Evolutionary conservation across 768 basidiomycete genomes (phyloP).

Genomic region (Podaxis sp.): DNA sequence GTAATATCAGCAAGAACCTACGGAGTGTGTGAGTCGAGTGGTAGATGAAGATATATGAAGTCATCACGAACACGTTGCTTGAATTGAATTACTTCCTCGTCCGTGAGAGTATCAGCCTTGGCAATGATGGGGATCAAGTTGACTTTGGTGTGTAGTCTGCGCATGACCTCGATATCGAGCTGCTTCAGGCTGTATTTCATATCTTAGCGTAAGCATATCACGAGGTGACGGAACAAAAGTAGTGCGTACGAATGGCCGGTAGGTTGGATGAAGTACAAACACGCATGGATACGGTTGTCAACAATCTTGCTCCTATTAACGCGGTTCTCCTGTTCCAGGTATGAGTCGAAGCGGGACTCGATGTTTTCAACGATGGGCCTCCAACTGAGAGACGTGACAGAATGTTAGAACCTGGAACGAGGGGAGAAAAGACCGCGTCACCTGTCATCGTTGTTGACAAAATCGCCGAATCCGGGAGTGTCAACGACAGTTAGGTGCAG

Average conservation of each 20-base stretch:
- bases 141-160: constrained; percentile 93
- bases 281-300: constrained; percentile 98
- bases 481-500: constrained; percentile 98
- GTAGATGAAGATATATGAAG: constrained; percentile 4
- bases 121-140: constrained; percentile 99
- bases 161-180: constrained; percentile 99
- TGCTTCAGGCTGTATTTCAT: constrained; percentile 77
- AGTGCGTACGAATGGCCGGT: constrained; percentile 91
- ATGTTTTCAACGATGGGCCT: constrained; percentile 98
- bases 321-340: constrained; percentile 97
- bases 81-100: constrained; percentile 91
- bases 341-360: constrained; percentile 95
- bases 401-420: constrained; percentile 20
- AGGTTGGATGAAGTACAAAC: constrained; percentile 98
- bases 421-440: constrained; percentile 30
- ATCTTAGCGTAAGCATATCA: constrained; percentile 9
- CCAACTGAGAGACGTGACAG: constrained; percentile 62
- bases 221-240: constrained; percentile 12
- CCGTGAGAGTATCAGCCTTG: constrained; percentile 96
- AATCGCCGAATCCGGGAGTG: constrained; percentile 98
- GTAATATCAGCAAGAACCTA: constrained; percentile 93
- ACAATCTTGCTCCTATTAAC: constrained; percentile 92
- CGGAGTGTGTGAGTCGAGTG: constrained; percentile 4
- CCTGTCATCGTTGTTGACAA: constrained; percentile 99
- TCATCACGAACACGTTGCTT: constrained; percentile 74